Base-by-base conservation (phyloP, 2,329 filamentous ascomycete species). In the Fusarium fracticaudum region DNA sequence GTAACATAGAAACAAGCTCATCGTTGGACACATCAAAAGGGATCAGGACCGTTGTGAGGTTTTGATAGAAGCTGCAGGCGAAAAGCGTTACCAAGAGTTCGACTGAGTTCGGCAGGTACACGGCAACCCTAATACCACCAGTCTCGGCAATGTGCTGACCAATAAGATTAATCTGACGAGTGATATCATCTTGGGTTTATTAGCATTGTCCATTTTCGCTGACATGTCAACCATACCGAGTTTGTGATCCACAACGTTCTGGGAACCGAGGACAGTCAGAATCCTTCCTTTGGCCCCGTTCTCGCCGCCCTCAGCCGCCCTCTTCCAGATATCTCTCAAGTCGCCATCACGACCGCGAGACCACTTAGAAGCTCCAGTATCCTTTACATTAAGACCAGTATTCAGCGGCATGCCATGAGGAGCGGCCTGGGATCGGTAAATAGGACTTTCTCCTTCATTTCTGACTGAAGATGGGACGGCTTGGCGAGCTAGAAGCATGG, bases 71-170 rank as follows among this genome's bases (percentile, higher is more conserved):
- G 73, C 94, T 91, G 81, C 93, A 95, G 64, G 95, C 94, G 79
- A 99, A 97, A 26, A 98, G 85, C 13, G 93, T 88, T 40, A 90
- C 89, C 57, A 99, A 86, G 70, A 97, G 91, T 83, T 99, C 96
- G 78, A 97, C 87, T 53, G 95, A 98, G 86, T 99, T 98, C 48
- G 95, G 94, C 64, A 98, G 88, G 82, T 97, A 98, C 73, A 98
- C 89, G 71, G 95, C 96, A 38, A 98, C 93, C 57, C 91, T 92
- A 80, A 91, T 92, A 43, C 90, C 91, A 64, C 91, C 90, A 72
- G 93, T 89, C 77, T 93, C 89, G 65, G 93, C 86, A 75, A 94
- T 88, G 78, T 95, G 90, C 78, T 90, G 89, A 72, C 96, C 96
- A 78, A 98, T 91, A 35, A 96, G 88, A 82, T 94, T 95, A 82